Evolutionary conservation across 1,284 basidiomycete genomes (phyloP).

Genomic region (Leccinum angustisporum): DNA sequence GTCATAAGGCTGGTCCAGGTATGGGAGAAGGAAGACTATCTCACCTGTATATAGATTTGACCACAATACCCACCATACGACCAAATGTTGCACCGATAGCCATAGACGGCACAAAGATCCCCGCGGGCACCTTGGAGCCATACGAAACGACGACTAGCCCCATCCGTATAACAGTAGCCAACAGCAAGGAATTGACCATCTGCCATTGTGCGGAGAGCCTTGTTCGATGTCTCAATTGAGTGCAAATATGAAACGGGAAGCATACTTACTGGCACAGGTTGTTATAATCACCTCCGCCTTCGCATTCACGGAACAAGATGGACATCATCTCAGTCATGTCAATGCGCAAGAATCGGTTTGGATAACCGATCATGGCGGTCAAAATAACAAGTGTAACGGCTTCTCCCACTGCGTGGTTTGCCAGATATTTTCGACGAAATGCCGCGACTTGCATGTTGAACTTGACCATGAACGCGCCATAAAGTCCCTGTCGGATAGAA

Average conservation of each 20-base stretch:
- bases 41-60: constrained; percentile 88
- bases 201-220: constrained; percentile 92
- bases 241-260: constrained; percentile 3
- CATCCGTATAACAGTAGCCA: constrained; percentile 89
- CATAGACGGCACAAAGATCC: constrained; percentile 98
- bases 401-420: constrained; percentile 83
- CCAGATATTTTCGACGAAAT: constrained; percentile 89
- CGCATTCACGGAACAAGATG: constrained; percentile 96
- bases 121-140: constrained; percentile 95
- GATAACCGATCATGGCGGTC: constrained; percentile 91
- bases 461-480: constrained; percentile 96
- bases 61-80: constrained; percentile 92
- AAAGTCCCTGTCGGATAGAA: constrained; percentile 70
- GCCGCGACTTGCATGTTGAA: constrained; percentile 95
- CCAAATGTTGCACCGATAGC: constrained; percentile 96
- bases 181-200: constrained; percentile 88
- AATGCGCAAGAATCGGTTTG: constrained; percentile 92
- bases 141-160: constrained; percentile 91
- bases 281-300: constrained; percentile 89
- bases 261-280: constrained; percentile 89
- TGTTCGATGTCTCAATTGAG: constrained; percentile 16
- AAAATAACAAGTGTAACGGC: constrained; percentile 84
- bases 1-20: not conserved
- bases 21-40: constrained; percentile 23
- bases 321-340: constrained; percentile 99